Evolutionary conservation across 1,284 basidiomycete species (phyloP), one percentile per base, ranked within the genome.

Genomic region (Pterulicium gracile): DNA sequence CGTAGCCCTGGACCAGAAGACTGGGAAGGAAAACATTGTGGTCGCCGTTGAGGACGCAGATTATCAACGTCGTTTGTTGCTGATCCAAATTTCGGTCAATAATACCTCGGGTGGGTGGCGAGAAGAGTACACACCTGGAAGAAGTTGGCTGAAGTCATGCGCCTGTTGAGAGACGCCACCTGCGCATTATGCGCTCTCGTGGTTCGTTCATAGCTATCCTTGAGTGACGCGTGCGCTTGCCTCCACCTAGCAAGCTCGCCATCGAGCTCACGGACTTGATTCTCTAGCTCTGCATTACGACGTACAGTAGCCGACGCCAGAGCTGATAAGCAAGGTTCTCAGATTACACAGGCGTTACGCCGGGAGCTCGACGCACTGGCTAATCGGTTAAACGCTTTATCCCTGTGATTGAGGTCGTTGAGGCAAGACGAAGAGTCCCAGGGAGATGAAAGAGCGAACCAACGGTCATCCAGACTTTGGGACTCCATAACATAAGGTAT

Each of bases 1-100:
- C 68, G 35, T 73, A 72, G 5, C 85, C 85, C 57, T 79, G 75
- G 32, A 57, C 58, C 35, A 88, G 61, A 49, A 80, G 69, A 22
- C 71, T 62, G 44, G 67, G 68, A 47, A 68, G 67, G 64, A 88
- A 88, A 51, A 85, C 62, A 54, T 77, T 77, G 40, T 74, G 71
- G 57, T 86, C 77, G 24, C 81, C 84, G 52, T 88, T 81, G 54
- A 88, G 72, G 51, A 83, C 72, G 55, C 81, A 85, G 50, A 85
- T 68, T 45, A 86, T 77, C 52, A 88, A 69, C 24, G 77, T 70
- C 49, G 72, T 70, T 61, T 78, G 73, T 51, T 69, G 72, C 79
- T 82, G 56, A 48, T 42, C 36, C 36, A 35, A n/a, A 20, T 39
- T 50, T 40, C 50, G 27, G 39, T 14, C 45, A 43, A 50, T 44